phyloP scores from a whole-genome alignment of 1,284 basidiomycete species.

The Sparassis latifolia region DNA sequence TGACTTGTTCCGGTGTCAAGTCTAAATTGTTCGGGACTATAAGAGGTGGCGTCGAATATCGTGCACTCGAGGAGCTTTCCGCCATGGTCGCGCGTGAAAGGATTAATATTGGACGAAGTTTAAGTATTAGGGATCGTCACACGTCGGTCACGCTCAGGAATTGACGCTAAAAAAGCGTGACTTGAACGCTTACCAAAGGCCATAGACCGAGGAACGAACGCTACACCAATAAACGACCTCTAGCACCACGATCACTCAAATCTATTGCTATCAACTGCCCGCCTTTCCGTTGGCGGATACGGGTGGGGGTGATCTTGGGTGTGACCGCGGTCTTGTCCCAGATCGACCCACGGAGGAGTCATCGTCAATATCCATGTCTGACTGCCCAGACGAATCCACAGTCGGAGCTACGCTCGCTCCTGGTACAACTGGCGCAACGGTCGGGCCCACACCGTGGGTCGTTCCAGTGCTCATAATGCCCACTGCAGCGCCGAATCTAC shows the following conservation, averaged over 20 bases:
- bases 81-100: slow-evolving; percentile 7
- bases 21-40: slow-evolving; percentile 15
- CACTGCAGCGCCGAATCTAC: slow-evolving; percentile 60
- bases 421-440: slow-evolving; percentile 53
- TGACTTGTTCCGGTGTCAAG: slow-evolving; percentile 32
- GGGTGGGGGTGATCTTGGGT: slow-evolving; percentile 12
- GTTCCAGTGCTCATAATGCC: slow-evolving; percentile 62
- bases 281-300: not conserved
- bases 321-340: not conserved
- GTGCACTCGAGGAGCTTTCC: slow-evolving; percentile 1
- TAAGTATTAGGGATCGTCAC: too few relatives aligned
- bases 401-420: slow-evolving; percentile 13
- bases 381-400: slow-evolving; percentile 14
- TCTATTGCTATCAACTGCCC: too few relatives aligned
- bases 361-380: slow-evolving; percentile 30
- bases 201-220: too few relatives aligned
- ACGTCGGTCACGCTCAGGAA: too few relatives aligned
- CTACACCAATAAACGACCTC: too few relatives aligned
- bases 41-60: slow-evolving; percentile 23
- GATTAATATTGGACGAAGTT: too few relatives aligned
- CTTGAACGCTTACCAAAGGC: too few relatives aligned
- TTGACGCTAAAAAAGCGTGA: too few relatives aligned
- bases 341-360: slow-evolving; percentile 11
- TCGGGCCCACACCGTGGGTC: slow-evolving; percentile 67
- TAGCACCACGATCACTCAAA: too few relatives aligned